phyloP scores from a whole-genome alignment of 164 flowering plant genomes.

The Vitis labrusca region DNA sequence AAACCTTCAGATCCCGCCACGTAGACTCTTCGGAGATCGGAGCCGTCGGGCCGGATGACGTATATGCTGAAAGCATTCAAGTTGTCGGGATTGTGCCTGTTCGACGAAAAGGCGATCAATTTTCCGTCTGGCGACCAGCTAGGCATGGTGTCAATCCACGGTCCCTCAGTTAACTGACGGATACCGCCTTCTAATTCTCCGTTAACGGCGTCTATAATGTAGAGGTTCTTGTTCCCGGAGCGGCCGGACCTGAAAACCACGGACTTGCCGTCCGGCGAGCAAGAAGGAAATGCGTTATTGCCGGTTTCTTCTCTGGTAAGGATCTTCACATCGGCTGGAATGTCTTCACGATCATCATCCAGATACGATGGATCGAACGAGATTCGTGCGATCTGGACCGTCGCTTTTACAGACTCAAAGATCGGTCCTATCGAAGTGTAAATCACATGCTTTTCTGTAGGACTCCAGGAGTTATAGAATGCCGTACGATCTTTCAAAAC shows the following conservation, averaged over 20 bases:
- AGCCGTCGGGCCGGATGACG: slow-evolving; percentile 47
- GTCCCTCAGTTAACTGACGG: slow-evolving; percentile 72
- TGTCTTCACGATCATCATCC: slow-evolving; percentile 35
- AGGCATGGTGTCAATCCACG: slow-evolving; percentile 96
- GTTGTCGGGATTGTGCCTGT: slow-evolving; percentile 53
- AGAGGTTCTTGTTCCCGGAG: slow-evolving; percentile 76
- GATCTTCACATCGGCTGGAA: slow-evolving; percentile 45
- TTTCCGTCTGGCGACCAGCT: slow-evolving; percentile 85
- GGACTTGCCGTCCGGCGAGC: slow-evolving; percentile 80
- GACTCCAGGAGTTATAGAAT: slow-evolving; percentile 72
- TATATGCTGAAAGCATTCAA: slow-evolving; percentile 46
- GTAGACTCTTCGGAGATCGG: slow-evolving; percentile 47
- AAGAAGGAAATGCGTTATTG: slow-evolving; percentile 83
- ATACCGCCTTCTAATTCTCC: slow-evolving; percentile 67
- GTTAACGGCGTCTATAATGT: slow-evolving; percentile 63
- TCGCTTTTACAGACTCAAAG: slow-evolving; percentile 42
- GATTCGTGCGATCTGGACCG: slow-evolving; percentile 83
- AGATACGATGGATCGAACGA: slow-evolving; percentile 39
- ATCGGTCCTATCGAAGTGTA: slow-evolving; percentile 77
- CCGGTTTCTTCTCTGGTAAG: slow-evolving; percentile 70
- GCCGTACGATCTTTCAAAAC: slow-evolving; percentile 44
- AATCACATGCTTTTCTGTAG: slow-evolving; percentile 52
- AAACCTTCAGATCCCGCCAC: slow-evolving; percentile 54
- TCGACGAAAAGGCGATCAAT: slow-evolving; percentile 82
- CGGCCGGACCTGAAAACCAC: slow-evolving; percentile 81